A percentile compares a stretch with the other conserved stretches of the same genome.
These are phyloP conservation scores for Boletus barrowsii DNA, from an alignment of 768 basidiomycete genomes.

Conservation along the genomic window DNA sequence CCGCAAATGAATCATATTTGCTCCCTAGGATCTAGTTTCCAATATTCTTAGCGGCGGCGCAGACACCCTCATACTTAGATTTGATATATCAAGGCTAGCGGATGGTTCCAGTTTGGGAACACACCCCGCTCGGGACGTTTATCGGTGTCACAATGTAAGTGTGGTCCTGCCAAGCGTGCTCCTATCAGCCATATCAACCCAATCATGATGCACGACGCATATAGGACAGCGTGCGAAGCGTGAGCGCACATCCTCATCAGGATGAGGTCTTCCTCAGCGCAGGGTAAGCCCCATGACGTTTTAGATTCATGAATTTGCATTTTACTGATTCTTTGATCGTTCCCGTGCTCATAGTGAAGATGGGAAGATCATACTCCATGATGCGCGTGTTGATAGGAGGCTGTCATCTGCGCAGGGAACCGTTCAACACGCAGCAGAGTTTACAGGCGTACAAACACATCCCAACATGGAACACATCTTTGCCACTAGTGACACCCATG, in stretches of 20 bases:
- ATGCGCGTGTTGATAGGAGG: conserved; percentile 43
- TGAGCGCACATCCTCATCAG: conserved; percentile 63
- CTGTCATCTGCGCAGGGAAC: conserved; percentile 44
- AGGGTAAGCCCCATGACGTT: conserved; percentile 42
- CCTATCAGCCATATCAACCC: conserved; percentile 20
- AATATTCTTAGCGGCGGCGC: conserved; percentile 48
- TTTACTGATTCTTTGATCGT: conserved; percentile 17
- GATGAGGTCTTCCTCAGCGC: conserved; percentile 70
- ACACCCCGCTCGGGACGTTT: conserved; percentile 22
- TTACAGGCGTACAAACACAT: conserved; percentile 66
- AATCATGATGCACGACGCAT: conserved; percentile 13
- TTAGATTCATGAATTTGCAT: conserved; percentile 12
- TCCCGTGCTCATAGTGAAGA: conserved; percentile 52
- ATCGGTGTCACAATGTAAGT: conserved; percentile 33
- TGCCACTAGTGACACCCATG: conserved; percentile 56
- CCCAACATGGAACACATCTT: conserved; percentile 69
- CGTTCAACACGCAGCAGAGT: conserved; percentile 51
- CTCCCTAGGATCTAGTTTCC: conserved; percentile 4
- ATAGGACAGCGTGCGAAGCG: conserved; percentile 63
- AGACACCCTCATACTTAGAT: conserved; percentile 50
- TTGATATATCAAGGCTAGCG: conserved; percentile 44
- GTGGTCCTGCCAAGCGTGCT: conserved; percentile 3
- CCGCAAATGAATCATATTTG: conserved; percentile 30
- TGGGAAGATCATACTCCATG: conserved; percentile 62
- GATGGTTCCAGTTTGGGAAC: conserved; percentile 7